Evolutionary conservation across 306 rosid species (phyloP).

Genomic region (Quercus suber): DNA sequence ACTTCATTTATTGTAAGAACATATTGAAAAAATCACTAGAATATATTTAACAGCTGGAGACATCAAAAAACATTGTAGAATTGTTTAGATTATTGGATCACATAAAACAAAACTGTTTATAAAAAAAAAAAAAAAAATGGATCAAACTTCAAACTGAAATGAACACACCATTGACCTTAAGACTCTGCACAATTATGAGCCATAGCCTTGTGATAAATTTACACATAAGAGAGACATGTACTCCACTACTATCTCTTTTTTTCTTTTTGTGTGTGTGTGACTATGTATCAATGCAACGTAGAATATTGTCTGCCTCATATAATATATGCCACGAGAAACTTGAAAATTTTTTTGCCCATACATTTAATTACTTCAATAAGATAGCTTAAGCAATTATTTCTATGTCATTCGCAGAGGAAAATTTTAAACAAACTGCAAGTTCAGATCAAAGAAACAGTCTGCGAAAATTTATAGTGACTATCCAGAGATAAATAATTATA

Average conservation of each 20-base stretch:
- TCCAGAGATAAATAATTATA: no score
- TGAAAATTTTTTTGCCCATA: not conserved
- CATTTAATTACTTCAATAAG: no score
- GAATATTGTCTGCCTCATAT: not conserved
- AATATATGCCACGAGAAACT: not conserved
- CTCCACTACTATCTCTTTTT: conserved; percentile 24
- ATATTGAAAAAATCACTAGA: not conserved
- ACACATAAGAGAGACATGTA: conserved; percentile 24
- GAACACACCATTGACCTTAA: not conserved
- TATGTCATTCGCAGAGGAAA: no score
- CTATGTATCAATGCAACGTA: not conserved
- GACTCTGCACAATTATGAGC: not conserved
- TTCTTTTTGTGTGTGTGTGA: no score
- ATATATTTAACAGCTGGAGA: conserved; percentile 12
- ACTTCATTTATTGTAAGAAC: not conserved
- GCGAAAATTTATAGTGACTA: no score
- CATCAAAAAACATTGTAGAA: not conserved
- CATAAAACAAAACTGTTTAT: no score
- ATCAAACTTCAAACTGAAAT: not conserved
- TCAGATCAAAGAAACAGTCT: no score
- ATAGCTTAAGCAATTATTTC: no score
- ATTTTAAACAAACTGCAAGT: no score
- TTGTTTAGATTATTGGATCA: not conserved
- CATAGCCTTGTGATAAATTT: not conserved
- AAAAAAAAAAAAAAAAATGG: no score